These are phyloP conservation scores for Eutrema japonicum DNA, from an alignment of 345 rosid species.

Conservation along the genomic window DNA sequence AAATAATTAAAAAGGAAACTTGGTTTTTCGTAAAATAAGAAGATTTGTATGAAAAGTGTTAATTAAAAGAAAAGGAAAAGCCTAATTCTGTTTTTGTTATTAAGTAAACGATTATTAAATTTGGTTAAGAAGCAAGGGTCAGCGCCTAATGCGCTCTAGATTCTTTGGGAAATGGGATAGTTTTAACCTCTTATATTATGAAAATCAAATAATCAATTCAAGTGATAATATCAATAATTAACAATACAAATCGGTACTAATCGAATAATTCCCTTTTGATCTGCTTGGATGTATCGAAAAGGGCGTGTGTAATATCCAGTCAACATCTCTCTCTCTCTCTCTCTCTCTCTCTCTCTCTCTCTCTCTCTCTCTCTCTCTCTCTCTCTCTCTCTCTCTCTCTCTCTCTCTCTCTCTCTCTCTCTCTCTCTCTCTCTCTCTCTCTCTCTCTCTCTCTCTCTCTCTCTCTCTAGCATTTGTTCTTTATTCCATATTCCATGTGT, in stretches of 20 bases:
- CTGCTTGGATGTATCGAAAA: constrained; percentile 43
- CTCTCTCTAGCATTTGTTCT: constrained; percentile 44
- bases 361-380: constrained; percentile 34
- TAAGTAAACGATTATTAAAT: constrained; percentile 40
- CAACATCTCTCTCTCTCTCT: constrained; percentile 55
- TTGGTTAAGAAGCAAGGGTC: constrained; percentile 66
- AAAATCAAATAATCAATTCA: neutral
- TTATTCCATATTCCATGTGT: constrained; percentile 89
- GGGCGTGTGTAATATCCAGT: constrained; percentile 51
- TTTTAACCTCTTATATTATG: constrained; percentile 22
- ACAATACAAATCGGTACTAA: constrained; percentile 31
- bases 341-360: constrained; percentile 34
- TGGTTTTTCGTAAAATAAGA: neutral
- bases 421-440: constrained; percentile 34
- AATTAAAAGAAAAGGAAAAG: constrained; percentile 22
- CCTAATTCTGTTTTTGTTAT: constrained; percentile 25
- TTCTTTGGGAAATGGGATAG: constrained; percentile 70
- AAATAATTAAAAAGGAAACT: neutral
- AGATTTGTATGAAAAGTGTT: neutral
- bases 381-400: constrained; percentile 34
- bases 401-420: constrained; percentile 34
- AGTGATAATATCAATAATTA: constrained; percentile 30
- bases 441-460: constrained; percentile 46
- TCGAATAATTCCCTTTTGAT: constrained; percentile 42
- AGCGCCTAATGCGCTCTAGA: constrained; percentile 99